These are phyloP conservation scores for Fragilaria crotonensis DNA, from an alignment of 108 stramenopile genomes.

Conservation along the genomic window DNA sequence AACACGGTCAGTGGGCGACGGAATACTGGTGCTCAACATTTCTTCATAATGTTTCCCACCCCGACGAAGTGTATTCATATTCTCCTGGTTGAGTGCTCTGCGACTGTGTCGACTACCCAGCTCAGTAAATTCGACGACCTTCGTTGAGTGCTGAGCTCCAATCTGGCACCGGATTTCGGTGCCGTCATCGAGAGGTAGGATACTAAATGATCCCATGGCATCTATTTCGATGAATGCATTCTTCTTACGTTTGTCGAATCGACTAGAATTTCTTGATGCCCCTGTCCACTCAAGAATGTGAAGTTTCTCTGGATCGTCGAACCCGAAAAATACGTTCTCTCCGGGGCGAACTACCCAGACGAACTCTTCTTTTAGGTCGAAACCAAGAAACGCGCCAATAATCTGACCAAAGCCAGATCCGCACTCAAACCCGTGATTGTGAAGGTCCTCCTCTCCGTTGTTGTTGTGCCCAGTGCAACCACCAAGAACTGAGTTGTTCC, in stretches of 20 bases:
- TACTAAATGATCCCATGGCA: conserved; percentile 58
- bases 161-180: conserved; percentile 48
- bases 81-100: not conserved
- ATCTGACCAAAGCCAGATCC: conserved; percentile 35
- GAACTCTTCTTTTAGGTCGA: conserved; percentile 42
- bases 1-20: not conserved
- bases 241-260: conserved; percentile 15
- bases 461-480: conserved; percentile 2
- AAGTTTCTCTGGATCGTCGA: conserved; percentile 72
- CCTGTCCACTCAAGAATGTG: conserved; percentile 69
- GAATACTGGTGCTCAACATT: not conserved
- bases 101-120: not conserved
- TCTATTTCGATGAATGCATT: conserved; percentile 52
- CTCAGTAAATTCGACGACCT: conserved; percentile 54
- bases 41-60: not conserved
- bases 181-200: conserved; percentile 26
- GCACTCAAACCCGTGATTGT: conserved; percentile 22
- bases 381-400: conserved; percentile 30
- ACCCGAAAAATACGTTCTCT: conserved; percentile 66
- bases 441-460: conserved; percentile 2
- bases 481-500: not conserved
- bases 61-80: conserved; percentile 2
- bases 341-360: conserved; percentile 54
- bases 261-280: conserved; percentile 22
- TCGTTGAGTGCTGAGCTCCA: conserved; percentile 64